Evolutionary conservation across 2,329 filamentous ascomycete genomes (phyloP).

Genomic region (Hypoxylon sp.): DNA sequence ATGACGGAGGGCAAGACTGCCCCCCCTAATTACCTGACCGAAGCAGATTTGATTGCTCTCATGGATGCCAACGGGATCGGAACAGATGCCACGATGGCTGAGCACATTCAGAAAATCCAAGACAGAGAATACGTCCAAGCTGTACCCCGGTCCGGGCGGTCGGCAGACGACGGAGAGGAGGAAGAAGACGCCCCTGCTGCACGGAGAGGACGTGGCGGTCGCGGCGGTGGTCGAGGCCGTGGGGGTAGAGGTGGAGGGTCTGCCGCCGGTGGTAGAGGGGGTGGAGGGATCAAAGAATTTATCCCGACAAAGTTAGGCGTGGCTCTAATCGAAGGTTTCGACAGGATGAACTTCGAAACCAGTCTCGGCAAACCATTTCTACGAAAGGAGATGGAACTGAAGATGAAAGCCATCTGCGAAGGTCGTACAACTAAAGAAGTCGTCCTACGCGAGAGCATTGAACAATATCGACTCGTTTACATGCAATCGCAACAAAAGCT

Average conservation of each 20-base stretch:
- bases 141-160: slow-evolving; percentile 57
- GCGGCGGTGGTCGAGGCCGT: slow-evolving; percentile 61
- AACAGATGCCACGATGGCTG: slow-evolving; percentile 98
- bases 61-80: slow-evolving; percentile 99
- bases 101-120: slow-evolving; percentile 97
- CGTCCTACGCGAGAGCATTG: slow-evolving; percentile 84
- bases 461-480: slow-evolving; percentile 89
- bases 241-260: slow-evolving; percentile 56
- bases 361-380: slow-evolving; percentile 96
- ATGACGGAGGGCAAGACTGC: slow-evolving; percentile 93
- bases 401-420: slow-evolving; percentile 97
- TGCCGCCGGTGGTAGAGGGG: slow-evolving; percentile 57
- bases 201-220: slow-evolving; percentile 58
- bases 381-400: slow-evolving; percentile 96
- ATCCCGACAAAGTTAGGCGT: slow-evolving; percentile 92
- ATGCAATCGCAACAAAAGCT: slow-evolving; percentile 83
- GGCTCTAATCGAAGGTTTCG: slow-evolving; percentile 92
- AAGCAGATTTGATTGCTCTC: slow-evolving; percentile 92
- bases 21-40: slow-evolving; percentile 87
- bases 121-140: slow-evolving; percentile 86
- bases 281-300: slow-evolving; percentile 79
- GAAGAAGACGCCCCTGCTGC: slow-evolving; percentile 55
- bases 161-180: slow-evolving; percentile 54
- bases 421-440: slow-evolving; percentile 79
- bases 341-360: slow-evolving; percentile 91